Conservation (phyloP, 2,329 filamentous ascomycete genomes). For the Diaporthe humulicola region DNA sequence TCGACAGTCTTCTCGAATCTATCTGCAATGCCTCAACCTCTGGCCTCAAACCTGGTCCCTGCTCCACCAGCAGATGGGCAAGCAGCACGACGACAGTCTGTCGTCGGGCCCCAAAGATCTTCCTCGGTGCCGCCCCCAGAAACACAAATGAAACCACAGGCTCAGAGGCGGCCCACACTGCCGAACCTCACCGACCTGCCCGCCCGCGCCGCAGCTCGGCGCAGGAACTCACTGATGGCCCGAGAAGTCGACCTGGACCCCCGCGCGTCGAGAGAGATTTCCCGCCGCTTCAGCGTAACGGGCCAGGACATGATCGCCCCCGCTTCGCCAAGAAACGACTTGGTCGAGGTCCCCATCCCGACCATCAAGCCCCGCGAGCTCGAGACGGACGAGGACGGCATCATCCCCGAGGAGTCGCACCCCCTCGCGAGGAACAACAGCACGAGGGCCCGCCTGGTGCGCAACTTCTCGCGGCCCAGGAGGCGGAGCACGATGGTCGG, state of each 20-base stretch:
- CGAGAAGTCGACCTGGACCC: slow-evolving; percentile 22
- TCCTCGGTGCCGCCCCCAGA: slow-evolving; percentile 4
- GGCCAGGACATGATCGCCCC: slow-evolving; percentile 2
- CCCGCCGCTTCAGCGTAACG: not conserved
- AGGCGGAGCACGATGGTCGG: slow-evolving; percentile 20
- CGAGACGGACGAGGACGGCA: slow-evolving; percentile 6
- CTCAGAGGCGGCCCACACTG: not conserved
- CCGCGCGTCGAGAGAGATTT: not conserved
- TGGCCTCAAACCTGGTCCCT: not conserved
- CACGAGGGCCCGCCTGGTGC: not conserved
- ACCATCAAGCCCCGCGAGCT: not conserved
- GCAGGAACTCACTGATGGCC: slow-evolving; percentile 27
- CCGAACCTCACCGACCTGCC: slow-evolving; percentile 19
- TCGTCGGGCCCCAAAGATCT: not conserved
- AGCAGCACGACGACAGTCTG: not conserved
- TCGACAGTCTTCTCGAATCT: slow-evolving; percentile 6
- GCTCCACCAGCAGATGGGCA: not conserved
- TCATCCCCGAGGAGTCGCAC: not conserved
- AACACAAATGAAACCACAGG: not conserved
- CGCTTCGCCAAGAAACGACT: not conserved
- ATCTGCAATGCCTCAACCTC: not conserved
- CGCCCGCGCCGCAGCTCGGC: slow-evolving; percentile 33
- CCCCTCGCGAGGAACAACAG: not conserved
- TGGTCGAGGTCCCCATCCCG: slow-evolving; percentile 22
- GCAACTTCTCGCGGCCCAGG: slow-evolving; percentile 30